Percentiles rank a stretch among this genome's conserved stretches.
Evolutionary conservation across 2,329 filamentous ascomycete genomes (phyloP).

Genomic region (Westerdykella aurantiaca): DNA sequence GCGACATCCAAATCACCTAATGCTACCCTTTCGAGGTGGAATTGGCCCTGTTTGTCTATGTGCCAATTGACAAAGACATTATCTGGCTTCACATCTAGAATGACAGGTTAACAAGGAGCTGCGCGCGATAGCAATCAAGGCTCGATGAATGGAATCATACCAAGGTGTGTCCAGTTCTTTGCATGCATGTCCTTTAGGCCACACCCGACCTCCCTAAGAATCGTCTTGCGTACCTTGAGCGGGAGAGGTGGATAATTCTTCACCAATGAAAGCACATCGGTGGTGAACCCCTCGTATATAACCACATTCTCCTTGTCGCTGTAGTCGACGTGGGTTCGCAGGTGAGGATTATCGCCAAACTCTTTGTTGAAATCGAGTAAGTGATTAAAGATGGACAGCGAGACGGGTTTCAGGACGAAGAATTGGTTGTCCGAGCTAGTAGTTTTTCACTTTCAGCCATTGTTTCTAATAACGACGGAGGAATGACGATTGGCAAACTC

Average conservation of each 20-base stretch:
- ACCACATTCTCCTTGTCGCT: slow-evolving; percentile 3
- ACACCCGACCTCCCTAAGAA: slow-evolving; percentile 2
- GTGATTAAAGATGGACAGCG: slow-evolving; percentile 1
- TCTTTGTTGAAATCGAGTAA: slow-evolving; percentile 5
- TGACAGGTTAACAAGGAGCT: neutral
- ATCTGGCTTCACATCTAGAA: slow-evolving; percentile 3
- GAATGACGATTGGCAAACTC: slow-evolving; percentile 3
- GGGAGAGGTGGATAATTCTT: slow-evolving; percentile 5
- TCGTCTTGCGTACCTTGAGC: slow-evolving; percentile 1
- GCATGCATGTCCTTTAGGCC: slow-evolving; percentile 5
- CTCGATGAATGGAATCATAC: neutral
- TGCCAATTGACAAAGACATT: slow-evolving; percentile 3
- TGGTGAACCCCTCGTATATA: slow-evolving; percentile 4
- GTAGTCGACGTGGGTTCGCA: slow-evolving; percentile 5
- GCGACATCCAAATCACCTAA: slow-evolving; percentile 3
- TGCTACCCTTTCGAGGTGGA: slow-evolving; percentile 1
- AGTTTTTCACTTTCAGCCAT: slow-evolving; percentile 2
- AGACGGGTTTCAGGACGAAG: slow-evolving; percentile 3
- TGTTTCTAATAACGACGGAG: slow-evolving; percentile 1
- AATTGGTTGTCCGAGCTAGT: slow-evolving; percentile 3
- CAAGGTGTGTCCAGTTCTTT: slow-evolving; percentile 5
- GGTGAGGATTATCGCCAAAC: slow-evolving; percentile 4
- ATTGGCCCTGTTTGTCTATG: slow-evolving; percentile 3
- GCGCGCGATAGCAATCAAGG: neutral
- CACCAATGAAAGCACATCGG: slow-evolving; percentile 5